These are phyloP conservation scores for Lipomyces yamadae DNA, from an alignment of 805 yeast species.

Conservation along the genomic window DNA sequence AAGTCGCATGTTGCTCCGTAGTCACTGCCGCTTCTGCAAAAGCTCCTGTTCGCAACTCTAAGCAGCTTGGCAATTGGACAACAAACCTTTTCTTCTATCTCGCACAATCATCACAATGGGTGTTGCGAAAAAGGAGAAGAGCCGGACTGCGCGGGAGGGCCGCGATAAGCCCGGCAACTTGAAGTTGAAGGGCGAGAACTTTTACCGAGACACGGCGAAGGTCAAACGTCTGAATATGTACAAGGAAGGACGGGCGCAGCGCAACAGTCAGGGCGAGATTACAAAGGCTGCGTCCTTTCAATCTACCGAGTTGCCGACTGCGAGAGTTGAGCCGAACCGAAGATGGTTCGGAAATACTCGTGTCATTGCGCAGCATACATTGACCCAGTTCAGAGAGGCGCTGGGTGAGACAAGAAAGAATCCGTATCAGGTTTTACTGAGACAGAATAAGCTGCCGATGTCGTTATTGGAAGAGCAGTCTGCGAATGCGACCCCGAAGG, in stretches of 20 bases:
- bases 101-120: constrained; percentile 62
- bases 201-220: constrained; percentile 56
- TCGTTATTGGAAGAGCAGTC: constrained; percentile 82
- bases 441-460: constrained; percentile 94
- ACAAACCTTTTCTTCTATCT: neutral
- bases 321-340: constrained; percentile 94
- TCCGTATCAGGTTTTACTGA: constrained; percentile 80
- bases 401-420: constrained; percentile 84
- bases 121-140: constrained; percentile 87
- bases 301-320: constrained; percentile 82
- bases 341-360: constrained; percentile 98
- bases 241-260: constrained; percentile 83
- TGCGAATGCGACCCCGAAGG: constrained; percentile 72
- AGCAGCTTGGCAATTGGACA: neutral
- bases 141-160: constrained; percentile 81
- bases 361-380: constrained; percentile 95
- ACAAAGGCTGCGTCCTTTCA: constrained; percentile 87
- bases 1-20: neutral
- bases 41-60: neutral
- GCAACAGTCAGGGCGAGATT: constrained; percentile 87
- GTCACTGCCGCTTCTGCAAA: neutral
- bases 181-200: constrained; percentile 95
- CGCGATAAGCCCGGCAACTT: constrained; percentile 77
- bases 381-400: constrained; percentile 91
- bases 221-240: constrained; percentile 87